Percentiles rank a stretch among this genome's conserved stretches.
These are phyloP conservation scores for Sicyos baderoa DNA, from an alignment of 306 rosid species.

Conservation along the genomic window DNA sequence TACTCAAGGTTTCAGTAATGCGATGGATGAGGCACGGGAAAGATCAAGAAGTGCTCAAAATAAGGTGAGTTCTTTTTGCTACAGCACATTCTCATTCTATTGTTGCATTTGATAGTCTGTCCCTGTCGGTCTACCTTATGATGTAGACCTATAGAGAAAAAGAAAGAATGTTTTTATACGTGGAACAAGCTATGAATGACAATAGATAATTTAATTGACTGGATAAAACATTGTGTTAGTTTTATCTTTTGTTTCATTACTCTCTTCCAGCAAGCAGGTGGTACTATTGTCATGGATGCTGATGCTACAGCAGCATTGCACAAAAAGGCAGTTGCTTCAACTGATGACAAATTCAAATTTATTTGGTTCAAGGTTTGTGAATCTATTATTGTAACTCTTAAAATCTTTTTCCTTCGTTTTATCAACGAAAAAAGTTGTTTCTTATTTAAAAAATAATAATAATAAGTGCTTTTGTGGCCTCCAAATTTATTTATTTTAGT, in stretches of 20 bases:
- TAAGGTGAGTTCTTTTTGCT: conserved; percentile 40
- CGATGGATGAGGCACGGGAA: conserved; percentile 93
- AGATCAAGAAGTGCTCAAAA: conserved; percentile 87
- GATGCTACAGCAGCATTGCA: conserved; percentile 82
- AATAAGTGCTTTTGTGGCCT: too few species aligned
- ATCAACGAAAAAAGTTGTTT: too few species aligned
- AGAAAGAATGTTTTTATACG: background rate
- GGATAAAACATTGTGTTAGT: background rate
- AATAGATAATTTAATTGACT: background rate
- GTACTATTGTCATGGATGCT: conserved; percentile 79
- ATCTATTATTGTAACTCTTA: background rate
- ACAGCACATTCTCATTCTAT: conserved; percentile 5
- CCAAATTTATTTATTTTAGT: too few species aligned
- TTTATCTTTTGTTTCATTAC: background rate
- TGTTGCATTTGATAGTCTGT: conserved; percentile 6
- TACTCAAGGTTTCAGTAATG: conserved; percentile 57
- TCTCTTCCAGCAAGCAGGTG: conserved; percentile 78
- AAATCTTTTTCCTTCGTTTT: too few species aligned
- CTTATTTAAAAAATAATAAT: too few species aligned
- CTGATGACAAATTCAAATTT: conserved; percentile 83
- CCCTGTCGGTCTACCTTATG: background rate
- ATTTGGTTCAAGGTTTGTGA: conserved; percentile 56
- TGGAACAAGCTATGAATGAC: background rate
- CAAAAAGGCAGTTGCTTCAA: conserved; percentile 54
- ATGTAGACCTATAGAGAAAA: background rate